Base-by-base conservation (phyloP, 805 yeast species). In the Suhomyces xylopsoci region DNA sequence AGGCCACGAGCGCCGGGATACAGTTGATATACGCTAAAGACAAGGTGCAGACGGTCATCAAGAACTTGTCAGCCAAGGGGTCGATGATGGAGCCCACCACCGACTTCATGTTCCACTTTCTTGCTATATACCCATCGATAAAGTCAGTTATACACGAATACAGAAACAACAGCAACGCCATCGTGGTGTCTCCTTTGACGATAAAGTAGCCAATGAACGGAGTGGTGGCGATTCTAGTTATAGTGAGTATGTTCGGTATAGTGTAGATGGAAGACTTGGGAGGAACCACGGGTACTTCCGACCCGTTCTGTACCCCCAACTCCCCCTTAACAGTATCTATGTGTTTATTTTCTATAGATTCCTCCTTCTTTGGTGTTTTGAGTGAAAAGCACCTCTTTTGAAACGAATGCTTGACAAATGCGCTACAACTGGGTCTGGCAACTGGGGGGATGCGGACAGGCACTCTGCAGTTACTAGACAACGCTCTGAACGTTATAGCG, bases 101-200 rank as follows among this genome's bases (percentile, higher is more conserved):
- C 1, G 97, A 84, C 61, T 83, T 81, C 79, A 87, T 74, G 51
- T 90, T 84, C 74, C 69, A 93, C 54, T 71, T 80, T 51, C 99
- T 77, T 4, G 99, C 99, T 56, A 96, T 82, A 62, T 71, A 88
- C 0, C 99, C 99, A 68, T 94, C 99, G 20, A 92, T 70, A 57
- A 89, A 86, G 67, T 94, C 99, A 0, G 99, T 93, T 3, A 91
- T 66, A 57, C 97, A 87, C 0, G 97, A 91, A 62, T 90, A 91
- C 0, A 83, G 77, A 67, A 94, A 93, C 9, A 94, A 63, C 1
- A 83, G 80, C 45, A 90, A 71, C 0, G 98, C 97, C 46, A 79
- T 72, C 10, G 77, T 68, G 2, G 87, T 73, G 26, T 89, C 79
- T 14, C 86, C 83, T 5, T 83, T 71, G 20, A 90, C 76, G 9